A percentile compares a stretch with the other conserved stretches of the same genome.
Conservation (phyloP, 1,284 basidiomycete species). For the Leccinum angustisporum region DNA sequence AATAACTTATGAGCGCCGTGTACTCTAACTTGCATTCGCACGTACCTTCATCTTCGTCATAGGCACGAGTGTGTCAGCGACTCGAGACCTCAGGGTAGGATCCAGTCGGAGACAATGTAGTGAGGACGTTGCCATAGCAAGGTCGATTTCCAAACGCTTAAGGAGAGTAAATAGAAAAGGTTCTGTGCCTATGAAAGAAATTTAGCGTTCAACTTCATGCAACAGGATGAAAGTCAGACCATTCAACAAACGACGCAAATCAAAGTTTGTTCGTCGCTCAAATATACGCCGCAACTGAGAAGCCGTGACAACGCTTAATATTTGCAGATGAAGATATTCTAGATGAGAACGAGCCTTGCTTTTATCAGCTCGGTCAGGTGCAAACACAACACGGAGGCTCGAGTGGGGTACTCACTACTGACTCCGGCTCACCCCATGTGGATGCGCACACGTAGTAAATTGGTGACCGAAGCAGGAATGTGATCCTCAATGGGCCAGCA, state of each 20-base stretch:
- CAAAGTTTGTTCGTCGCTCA: slow-evolving; percentile 87
- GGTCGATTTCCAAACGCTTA: slow-evolving; percentile 69
- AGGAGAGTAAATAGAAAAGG: slow-evolving; percentile 75
- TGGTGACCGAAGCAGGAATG: slow-evolving; percentile 83
- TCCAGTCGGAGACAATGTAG: slow-evolving; percentile 81
- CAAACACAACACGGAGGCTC: slow-evolving; percentile 4
- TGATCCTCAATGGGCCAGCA: slow-evolving; percentile 74
- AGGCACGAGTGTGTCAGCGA: slow-evolving; percentile 77
- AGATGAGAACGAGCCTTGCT: slow-evolving; percentile 89
- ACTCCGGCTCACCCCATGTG: slow-evolving; percentile 91
- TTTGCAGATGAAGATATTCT: slow-evolving; percentile 92
- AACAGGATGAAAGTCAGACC: slow-evolving; percentile 43
- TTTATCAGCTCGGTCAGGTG: slow-evolving; percentile 42
- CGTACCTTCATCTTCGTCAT: slow-evolving; percentile 76
- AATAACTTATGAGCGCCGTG: slow-evolving; percentile 11
- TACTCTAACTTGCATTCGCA: neutral
- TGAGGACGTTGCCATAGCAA: slow-evolving; percentile 79
- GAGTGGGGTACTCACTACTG: slow-evolving; percentile 66
- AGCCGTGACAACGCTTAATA: slow-evolving; percentile 86
- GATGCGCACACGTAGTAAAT: slow-evolving; percentile 91
- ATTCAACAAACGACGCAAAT: slow-evolving; percentile 80
- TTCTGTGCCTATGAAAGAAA: slow-evolving; percentile 65
- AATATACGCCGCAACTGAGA: slow-evolving; percentile 86
- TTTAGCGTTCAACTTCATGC: neutral
- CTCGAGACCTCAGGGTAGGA: slow-evolving; percentile 61